Percentiles rank a stretch among this genome's conserved stretches.
Conservation (phyloP, 805 yeast species). For the Starmerella bombi region DNA sequence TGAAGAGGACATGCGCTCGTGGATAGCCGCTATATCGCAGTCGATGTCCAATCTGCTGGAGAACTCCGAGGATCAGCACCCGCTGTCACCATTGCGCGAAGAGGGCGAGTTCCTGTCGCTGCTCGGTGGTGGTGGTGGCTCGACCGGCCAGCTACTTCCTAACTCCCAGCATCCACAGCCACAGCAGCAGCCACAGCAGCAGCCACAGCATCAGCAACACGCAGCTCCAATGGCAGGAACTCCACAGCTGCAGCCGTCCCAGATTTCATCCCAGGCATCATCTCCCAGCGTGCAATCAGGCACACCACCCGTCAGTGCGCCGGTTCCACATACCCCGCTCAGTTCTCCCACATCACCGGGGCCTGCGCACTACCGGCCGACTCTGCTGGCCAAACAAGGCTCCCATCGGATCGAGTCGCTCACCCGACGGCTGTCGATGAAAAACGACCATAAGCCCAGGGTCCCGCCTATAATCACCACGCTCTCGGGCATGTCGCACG, state of each 20-base stretch:
- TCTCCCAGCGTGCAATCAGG: background rate
- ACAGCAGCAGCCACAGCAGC: background rate
- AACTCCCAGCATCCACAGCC: background rate
- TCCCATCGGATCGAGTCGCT: conserved; percentile 13
- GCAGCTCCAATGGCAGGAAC: too few relatives aligned
- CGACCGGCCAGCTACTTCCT: background rate
- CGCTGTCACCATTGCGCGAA: background rate
- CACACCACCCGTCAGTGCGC: background rate
- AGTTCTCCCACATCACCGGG: background rate
- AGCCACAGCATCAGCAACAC: background rate
- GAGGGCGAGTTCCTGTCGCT: background rate
- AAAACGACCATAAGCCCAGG: conserved; percentile 13
- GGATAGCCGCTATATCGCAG: conserved; percentile 52
- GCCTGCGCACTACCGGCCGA: background rate
- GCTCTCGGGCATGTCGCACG: background rate
- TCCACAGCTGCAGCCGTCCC: background rate
- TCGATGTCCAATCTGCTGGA: conserved; percentile 38
- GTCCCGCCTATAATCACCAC: conserved; percentile 16
- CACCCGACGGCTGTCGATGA: conserved; percentile 20
- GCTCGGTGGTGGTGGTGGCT: background rate
- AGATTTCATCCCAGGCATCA: background rate
- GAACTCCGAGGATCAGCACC: conserved; percentile 4
- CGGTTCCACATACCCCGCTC: background rate
- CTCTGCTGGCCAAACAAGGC: background rate
- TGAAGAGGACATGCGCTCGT: conserved; percentile 50